Evolutionary conservation across 345 rosid species (phyloP), one percentile per base, ranked within the genome.

Genomic region (Populus ilicifolia): DNA sequence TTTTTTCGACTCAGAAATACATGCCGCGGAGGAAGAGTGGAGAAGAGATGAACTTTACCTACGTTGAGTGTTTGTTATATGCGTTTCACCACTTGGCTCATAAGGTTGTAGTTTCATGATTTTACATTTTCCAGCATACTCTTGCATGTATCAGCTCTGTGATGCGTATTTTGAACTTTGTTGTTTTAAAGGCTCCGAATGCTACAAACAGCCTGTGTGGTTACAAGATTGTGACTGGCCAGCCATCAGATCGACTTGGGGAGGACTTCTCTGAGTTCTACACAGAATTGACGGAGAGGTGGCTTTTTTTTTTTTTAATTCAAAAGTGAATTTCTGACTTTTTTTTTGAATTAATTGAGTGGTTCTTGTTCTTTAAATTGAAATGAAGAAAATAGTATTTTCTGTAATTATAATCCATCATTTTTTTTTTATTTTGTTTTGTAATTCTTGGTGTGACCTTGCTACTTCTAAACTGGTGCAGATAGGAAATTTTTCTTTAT

Each of bases 241-340:
- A 95, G 83, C 99, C 99, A 76, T 95, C 99, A 69, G 98, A 95
- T 77, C 88, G 97, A 87, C 91, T 95, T 43, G 99, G 99, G 73
- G 98, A 95, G 87, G 96, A 93, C 83, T 96, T 96, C 89, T 91
- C 96, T 21, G 99, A 92, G 85, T 74, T 80, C 41, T 84, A 85
- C 84, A 94, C 91, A 82, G 97, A 96, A 77, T 96, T 96, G 78
- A 90, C 84, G 62, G 99, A 94, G 85, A 94, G 98, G 99, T 88
- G 81, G 10, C 50, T 9, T 23, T 72, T 75, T 44, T 18, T 13
- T 35, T 23, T 52, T 46, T 20, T 0, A 33, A 33, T 6, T 35
- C 17, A 23, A 18, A 4, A 56, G 25, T 25, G 2, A 23, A 52
- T 48, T 50, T 63, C 30, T 71, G 23, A 27, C 30, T 18, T 17